Conservation (phyloP, 805 yeast genomes). For the Yarrowia osloensis region DNA sequence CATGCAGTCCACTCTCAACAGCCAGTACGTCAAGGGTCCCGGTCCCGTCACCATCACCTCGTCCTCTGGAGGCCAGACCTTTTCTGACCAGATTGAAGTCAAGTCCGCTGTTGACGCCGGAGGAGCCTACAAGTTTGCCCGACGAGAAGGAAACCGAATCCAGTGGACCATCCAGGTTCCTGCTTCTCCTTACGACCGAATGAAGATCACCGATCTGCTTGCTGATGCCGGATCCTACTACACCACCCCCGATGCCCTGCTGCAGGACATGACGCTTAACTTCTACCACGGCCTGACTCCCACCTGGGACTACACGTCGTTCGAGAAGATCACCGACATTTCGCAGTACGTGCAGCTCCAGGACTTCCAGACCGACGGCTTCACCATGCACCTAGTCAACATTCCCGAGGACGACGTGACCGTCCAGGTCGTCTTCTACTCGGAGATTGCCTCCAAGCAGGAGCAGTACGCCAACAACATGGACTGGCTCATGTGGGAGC, state of each 20-base stretch:
- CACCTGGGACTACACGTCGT: not conserved
- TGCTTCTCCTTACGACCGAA: conserved; percentile 1
- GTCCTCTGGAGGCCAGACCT: not conserved
- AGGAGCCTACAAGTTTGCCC: not conserved
- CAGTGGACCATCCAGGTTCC: conserved; percentile 18
- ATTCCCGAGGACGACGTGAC: conserved; percentile 4
- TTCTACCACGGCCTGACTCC: not conserved
- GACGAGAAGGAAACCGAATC: not conserved
- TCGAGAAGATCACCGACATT: not conserved
- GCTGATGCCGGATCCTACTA: not conserved
- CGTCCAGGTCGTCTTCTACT: conserved; percentile 8
- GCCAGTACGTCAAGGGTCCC: not conserved
- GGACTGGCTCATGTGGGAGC: conserved; percentile 16
- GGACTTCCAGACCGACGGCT: not conserved
- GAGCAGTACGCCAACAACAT: conserved; percentile 4
- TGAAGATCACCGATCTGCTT: not conserved
- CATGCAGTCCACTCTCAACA: conserved; percentile 1
- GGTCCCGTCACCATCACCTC: not conserved
- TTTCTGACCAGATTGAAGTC: not conserved
- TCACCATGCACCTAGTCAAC: not conserved
- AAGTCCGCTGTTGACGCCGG: not conserved
- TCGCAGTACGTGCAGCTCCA: not conserved
- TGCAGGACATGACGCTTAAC: not conserved
- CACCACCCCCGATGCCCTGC: not conserved
- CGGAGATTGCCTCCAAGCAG: not conserved